Percentiles rank a stretch among this genome's conserved stretches.
Evolutionary conservation across 768 basidiomycete species (phyloP).

Genomic region (Suillus decipiens): DNA sequence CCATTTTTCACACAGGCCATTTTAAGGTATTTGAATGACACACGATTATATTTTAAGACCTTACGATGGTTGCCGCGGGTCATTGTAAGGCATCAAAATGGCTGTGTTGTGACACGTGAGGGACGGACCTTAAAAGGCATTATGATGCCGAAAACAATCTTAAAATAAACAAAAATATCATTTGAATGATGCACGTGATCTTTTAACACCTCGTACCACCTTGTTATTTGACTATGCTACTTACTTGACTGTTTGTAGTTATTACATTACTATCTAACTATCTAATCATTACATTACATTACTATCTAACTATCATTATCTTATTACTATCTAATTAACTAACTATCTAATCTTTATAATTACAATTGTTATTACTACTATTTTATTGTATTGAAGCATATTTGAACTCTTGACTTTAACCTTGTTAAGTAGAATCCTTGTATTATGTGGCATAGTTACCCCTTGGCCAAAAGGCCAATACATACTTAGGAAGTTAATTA

Average conservation of each 20-base stretch:
- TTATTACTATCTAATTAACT: no score
- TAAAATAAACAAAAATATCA: background rate
- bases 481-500: background rate
- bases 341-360: no score
- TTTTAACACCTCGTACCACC: background rate
- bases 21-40: background rate
- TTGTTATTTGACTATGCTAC: slow-evolving; percentile 1
- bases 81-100: slow-evolving; percentile 2
- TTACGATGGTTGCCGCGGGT: background rate
- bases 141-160: background rate
- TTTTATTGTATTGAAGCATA: no score
- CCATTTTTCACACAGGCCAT: background rate
- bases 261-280: background rate
- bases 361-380: no score
- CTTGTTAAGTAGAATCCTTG: background rate
- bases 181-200: background rate
- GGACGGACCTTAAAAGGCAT: background rate
- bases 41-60: slow-evolving; percentile 1
- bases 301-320: no score
- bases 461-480: background rate
- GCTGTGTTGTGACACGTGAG: slow-evolving; percentile 2
- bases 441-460: background rate
- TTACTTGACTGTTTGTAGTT: background rate
- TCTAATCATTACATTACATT: no score
- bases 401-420: background rate